Base-by-base conservation (phyloP, 176 grass and related monocot species). In the Echinochloa phyllopogon region DNA sequence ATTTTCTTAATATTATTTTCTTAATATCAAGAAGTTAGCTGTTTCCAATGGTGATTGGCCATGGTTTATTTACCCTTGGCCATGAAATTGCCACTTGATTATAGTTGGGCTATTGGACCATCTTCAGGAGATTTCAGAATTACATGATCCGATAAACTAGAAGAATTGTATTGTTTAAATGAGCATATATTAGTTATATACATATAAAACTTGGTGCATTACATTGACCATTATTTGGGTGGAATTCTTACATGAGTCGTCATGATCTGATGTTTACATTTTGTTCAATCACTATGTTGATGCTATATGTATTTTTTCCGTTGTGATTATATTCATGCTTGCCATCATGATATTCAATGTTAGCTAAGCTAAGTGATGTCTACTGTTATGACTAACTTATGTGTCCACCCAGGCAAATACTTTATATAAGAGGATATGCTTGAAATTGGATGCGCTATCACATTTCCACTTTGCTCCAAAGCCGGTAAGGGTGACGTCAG, bases 401-500 rank as follows among this genome's bases (percentile, higher is more conserved):
- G 50, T 62, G 65, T 86, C 65, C 38, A 77, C 33, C 12, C 27
- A 95, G 96, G 91, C 93, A 87, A 91, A 65, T 77, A 52, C 84
- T 84, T 61, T 98, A 64, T 95, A 94, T 79, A 98, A 94, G 83
- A 90, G 78, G 67, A 86, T 98, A 81, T 91, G 91, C 87, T 90
- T 88, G 89, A 98, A 95, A 84, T 83, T 95, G 84, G 96, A 95
- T 62, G 83, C 93, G 6, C 82, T 98, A 64, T 90, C 96, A 81
- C 96, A 95, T 91, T 98, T 98, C 87, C 91, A 98, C 74, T 98
- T 95, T 90, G 93, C 96, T 82, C 93, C 96, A 56, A 98, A 98
- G 85, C 96, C 91, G 67, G 96, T 98, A 93, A 63, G 80, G 21
- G 78, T 70, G 37, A 39, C 15, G 79, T 76, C 1, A 25, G 57